Base-by-base conservation (phyloP, 1,139 yeast genomes). In the Yamadazyma mexicana region DNA sequence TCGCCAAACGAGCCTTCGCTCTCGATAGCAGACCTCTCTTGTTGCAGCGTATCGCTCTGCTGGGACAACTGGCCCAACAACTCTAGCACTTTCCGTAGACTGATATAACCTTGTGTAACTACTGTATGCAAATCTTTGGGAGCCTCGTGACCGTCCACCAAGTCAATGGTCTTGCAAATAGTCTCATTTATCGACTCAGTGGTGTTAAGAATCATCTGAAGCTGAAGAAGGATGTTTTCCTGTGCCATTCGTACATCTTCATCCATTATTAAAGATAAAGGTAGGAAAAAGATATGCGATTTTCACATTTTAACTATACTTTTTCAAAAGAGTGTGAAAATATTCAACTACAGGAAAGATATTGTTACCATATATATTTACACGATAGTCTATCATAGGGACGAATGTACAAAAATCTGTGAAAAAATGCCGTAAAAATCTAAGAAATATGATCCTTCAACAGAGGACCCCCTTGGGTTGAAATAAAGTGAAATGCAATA, bases 151-250 rank as follows among this genome's bases (percentile, higher is more conserved):
- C 47, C 44, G 20, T 50, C 46, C 2, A 53, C 46, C 15, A 62
- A 39, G 4, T 50, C 55, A 28, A 59, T 55, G 10, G 68, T 54
- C 27, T 52, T 52, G n/a, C 47, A 33, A 15, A 69, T 33, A 42
- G 61, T 66, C 14, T 42, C 44, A 40, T 69, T 61, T 26, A 68
- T 66, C 34, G 51, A 52, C 32, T 58, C 57, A 10, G 59, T 54
- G 2, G 73, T 68, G 17, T 55, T 41, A 14, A 64, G 52, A 4
- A 69, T 69, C 56, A 64, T 49, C 37, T 61, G 57, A 27, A 69
- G 53, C 46, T 69, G 73, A 11, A 53, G 35, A 7, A 69, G 50
- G 8, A 67, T 55, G 15, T 48, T 41, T 31, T 59, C 53, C 40
- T 65, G 66, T 34, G 56, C 39, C 5, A 28, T 11, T 15, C 34